Evolutionary conservation across 192 early-diverging fungal genomes (phyloP), one percentile per base, ranked within the genome.

Genomic region (Diversispora epigaea): DNA sequence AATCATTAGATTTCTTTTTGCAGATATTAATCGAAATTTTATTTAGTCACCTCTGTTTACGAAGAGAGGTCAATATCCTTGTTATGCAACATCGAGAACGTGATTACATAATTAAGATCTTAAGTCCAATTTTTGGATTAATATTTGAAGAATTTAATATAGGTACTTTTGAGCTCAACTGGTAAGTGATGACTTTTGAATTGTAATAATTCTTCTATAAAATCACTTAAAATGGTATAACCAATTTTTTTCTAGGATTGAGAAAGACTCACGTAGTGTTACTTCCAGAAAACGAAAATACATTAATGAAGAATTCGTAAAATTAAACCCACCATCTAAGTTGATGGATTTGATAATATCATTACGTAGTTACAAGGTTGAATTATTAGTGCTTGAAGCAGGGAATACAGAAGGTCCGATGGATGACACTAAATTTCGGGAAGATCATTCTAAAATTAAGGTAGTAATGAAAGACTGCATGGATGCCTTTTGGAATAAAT

Each of bases 381-480:
- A 71, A 58, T 43, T 71, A 43, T 39, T 71, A 45, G 7, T 44
- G 55, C 70, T 71, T 71, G 70, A 71, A 71, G 70, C 32, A 15
- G 55, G 55, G 32, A 71, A 71, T 58, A 71, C 70, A 6, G 39
- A 43, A 71, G 70, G 70, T 43, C 68, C 50, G 14, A 70, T 70
- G 39, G 56, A 58, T 45, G 0, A 71, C 17, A 71, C 70, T 10
- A 71, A 71, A 21, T 71, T 58, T 7, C 55, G 52, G 15, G 6
- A 45, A 55, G 55, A n/a, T n/a, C n/a, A n/a, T n/a, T n/a, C n/a
- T n/a, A 71, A 71, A 44, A 41, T 71, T 0, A 71, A 71, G 44
- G 9, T 71, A 19, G 55, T 57, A 0, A 71, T 71, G 55, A 71
- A 71, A 19, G 40, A 71, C 22, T 71, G 70, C 44, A 0, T 71